Conservation (phyloP, 345 rosid species). For the Melastoma malabathricum region DNA sequence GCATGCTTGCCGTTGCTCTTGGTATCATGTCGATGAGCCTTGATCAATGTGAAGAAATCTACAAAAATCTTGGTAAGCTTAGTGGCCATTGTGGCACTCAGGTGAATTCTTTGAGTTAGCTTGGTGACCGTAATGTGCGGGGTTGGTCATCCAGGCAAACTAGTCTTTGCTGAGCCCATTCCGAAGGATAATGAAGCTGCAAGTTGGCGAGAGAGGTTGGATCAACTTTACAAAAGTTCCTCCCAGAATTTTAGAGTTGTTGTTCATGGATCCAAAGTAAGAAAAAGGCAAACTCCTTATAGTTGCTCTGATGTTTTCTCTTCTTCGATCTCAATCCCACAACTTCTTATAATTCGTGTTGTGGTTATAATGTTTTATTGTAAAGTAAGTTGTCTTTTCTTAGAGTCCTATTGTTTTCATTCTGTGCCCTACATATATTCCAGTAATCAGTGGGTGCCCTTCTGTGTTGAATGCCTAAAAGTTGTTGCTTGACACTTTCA, state of each 20-base stretch:
- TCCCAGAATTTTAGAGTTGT: conserved; percentile 99
- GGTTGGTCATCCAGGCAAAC: conserved; percentile 49
- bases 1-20: conserved; percentile 97
- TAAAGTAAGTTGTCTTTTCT: no score
- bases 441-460: no score
- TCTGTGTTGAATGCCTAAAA: no score
- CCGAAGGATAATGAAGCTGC: conserved; percentile 98
- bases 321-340: no score
- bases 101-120: not conserved
- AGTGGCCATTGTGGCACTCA: not conserved
- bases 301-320: no score
- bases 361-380: no score
- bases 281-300: conserved; percentile 3
- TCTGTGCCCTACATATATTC: no score
- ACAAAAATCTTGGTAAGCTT: conserved; percentile 84
- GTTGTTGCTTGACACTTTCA: no score
- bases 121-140: not conserved
- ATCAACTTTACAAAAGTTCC: conserved; percentile 94
- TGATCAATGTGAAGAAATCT: conserved; percentile 87
- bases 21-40: conserved; percentile 85
- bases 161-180: conserved; percentile 90
- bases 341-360: no score
- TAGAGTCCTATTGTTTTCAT: no score
- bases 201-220: conserved; percentile 96
- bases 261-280: conserved; percentile 97